These are phyloP conservation scores for Colletotrichum sp. DNA, from an alignment of 2,329 filamentous ascomycete species.

Conservation along the genomic window DNA sequence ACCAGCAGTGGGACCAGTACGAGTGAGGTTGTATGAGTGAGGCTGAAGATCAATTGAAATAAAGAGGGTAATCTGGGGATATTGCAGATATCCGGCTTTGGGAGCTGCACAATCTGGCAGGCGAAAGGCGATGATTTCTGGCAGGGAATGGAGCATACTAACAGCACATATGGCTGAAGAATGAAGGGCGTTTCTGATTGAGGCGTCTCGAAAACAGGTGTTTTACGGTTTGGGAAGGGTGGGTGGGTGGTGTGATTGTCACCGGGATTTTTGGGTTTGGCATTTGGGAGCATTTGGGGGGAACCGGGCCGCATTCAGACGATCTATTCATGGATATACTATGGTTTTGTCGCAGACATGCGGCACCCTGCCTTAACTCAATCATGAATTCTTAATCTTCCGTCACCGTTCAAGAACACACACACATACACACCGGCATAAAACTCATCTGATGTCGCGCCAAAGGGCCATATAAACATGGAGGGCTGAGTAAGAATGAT, in stretches of 20 bases:
- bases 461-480: neutral
- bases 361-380: neutral
- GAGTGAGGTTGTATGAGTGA: slow-evolving; percentile 13
- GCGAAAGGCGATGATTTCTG: neutral
- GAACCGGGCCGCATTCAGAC: neutral
- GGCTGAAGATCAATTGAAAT: neutral
- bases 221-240: neutral
- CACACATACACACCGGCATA: neutral
- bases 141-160: neutral
- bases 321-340: neutral
- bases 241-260: neutral
- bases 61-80: neutral
- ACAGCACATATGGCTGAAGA: neutral
- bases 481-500: neutral
- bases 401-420: neutral
- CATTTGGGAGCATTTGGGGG: neutral
- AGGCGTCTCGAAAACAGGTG: neutral
- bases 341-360: neutral
- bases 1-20: slow-evolving; percentile 41
- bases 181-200: neutral
- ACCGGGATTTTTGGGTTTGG: neutral
- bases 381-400: neutral
- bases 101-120: neutral
- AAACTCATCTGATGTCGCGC: neutral
- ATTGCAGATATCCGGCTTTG: neutral